Evolutionary conservation across 2,329 filamentous ascomycete genomes (phyloP), one percentile per base, ranked within the genome.

Genomic region (Verticillium albo-atrum): DNA sequence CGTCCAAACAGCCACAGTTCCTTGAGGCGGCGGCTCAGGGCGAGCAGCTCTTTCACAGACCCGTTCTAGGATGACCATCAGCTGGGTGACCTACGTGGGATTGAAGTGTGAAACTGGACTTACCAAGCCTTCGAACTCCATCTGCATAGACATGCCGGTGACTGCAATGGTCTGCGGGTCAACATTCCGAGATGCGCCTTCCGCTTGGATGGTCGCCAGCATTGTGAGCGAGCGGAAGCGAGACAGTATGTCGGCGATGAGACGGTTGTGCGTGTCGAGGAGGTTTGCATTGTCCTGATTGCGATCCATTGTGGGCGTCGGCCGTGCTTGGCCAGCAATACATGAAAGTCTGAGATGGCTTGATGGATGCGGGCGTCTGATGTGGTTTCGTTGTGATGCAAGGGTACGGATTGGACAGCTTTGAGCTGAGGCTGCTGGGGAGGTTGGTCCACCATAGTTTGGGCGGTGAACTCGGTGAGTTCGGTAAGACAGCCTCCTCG

Each of bases 1-100:
- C 78, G 68, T 0, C 77, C 72, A 59, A 77, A 75, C 57, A 80
- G 67, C 78, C 78, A 76, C 55, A 79, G 71, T 67, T 81, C 72
- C 63, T 81, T 79, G 68, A 80, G 71, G 54, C 73, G 72, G 57
- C 77, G 75, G 26, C 74, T 76, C 4, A 79, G 70, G 4, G 76
- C 68, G 58, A 79, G 72, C 7, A 79, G 75, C 52, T 79, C 76
- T 58, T 79, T 79, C 65, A 79, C 71, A 23, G 74, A 76, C 1
- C 74, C 71, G 67, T 77, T 75, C 76, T 78, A 12, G 0, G 1
- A 0, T 1, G 2, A 3, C 1, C 6, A 53, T 60, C 20, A 61
- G 58, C 54, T 20, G 25, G 3, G 6, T 17, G 23, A 9, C 5
- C 3, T 1, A n/a, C 6, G 6, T 14, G 30, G 27, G 34, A 12